Base-by-base conservation (phyloP, 2,329 filamentous ascomycete species). In the Talaromyces amestolkiae region DNA sequence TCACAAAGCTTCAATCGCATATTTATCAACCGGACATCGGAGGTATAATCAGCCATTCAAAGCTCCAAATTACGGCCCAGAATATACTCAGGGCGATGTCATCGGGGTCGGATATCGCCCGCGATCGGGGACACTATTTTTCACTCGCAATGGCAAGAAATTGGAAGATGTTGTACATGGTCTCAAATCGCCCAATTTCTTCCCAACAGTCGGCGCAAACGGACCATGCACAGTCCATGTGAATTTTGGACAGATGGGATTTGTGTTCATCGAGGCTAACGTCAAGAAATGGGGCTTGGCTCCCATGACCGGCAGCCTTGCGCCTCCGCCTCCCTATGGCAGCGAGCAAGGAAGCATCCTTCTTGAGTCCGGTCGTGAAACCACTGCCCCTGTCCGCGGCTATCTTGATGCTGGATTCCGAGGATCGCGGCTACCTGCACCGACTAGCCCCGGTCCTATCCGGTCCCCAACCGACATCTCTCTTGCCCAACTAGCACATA, bases 211-310 rank as follows among this genome's bases (percentile, higher is more conserved):
- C n/a, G 95, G 95, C 51, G 93, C 95, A 65, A 97, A 95, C 74
- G 95, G 95, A 0, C 95, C 95, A 17, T 93, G 92, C 72, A 89
- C 89, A 37, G 87, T 99, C 1, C 94, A 99, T 76, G 95, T 98
- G 75, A 99, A 99, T 77, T 96, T 99, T 76, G 95, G 95, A 8
- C 95, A 99, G 77, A 92, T 95, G 74, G 95, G 95, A 39, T 99
- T 98, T 75, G 95, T 99, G 58, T 99, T 98, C 75, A 98, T 99
- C 72, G 95, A 99, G 79, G 95, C 94, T 68, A 99, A 99, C 73
- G 95, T 99, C 67, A 99, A 99, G 87, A 99, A 98, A 83, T 99
- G 95, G 95, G 95, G 95, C 1, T 83, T 99, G 64, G 95, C 95
- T 58, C 95, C 95, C 5, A 96, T 96, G 86, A 97, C 92, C 1